Percentiles rank a stretch among this genome's conserved stretches.
These are phyloP conservation scores for Termitomyces sp. DNA, from an alignment of 768 basidiomycete genomes.

Conservation along the genomic window DNA sequence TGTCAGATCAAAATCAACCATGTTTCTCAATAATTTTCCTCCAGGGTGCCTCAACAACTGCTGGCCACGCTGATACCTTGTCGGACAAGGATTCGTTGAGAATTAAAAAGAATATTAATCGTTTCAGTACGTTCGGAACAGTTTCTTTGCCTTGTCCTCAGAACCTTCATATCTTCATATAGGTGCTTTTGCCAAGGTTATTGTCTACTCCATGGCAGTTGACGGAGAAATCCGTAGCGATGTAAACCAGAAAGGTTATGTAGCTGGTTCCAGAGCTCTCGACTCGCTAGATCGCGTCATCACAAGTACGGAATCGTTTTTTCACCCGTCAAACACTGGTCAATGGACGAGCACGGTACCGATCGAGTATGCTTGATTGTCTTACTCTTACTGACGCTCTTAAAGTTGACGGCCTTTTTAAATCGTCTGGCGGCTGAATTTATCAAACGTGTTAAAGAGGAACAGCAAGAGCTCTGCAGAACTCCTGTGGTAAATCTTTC, in stretches of 20 bases:
- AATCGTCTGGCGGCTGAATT: constrained; percentile 76
- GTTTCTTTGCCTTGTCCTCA: not conserved
- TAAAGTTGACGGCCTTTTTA: constrained; percentile 64
- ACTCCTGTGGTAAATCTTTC: constrained; percentile 60
- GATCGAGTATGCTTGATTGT: constrained; percentile 3
- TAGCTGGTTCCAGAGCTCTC: constrained; percentile 84
- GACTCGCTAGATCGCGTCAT: constrained; percentile 86
- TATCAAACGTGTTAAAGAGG: constrained; percentile 74
- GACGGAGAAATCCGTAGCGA: constrained; percentile 63
- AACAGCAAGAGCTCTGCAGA: constrained; percentile 71
- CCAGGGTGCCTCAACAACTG: constrained; percentile 63
- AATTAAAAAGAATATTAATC: constrained; percentile 69
- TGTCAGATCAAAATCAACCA: not conserved
- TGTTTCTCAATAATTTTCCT: not conserved
- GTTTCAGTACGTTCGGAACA: constrained; percentile 45
- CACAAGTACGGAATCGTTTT: constrained; percentile 91
- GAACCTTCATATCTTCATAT: constrained; percentile 9
- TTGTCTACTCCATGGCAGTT: constrained; percentile 86
- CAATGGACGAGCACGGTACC: constrained; percentile 69
- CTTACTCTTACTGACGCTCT: constrained; percentile 9
- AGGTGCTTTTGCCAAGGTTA: constrained; percentile 80
- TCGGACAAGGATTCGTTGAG: constrained; percentile 53
- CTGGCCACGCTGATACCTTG: constrained; percentile 64
- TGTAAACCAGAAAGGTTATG: constrained; percentile 46
- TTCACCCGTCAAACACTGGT: constrained; percentile 93